Evolutionary conservation across 2,329 filamentous ascomycete genomes (phyloP), one percentile per base, ranked within the genome.

Genomic region (Xylaria sp.): DNA sequence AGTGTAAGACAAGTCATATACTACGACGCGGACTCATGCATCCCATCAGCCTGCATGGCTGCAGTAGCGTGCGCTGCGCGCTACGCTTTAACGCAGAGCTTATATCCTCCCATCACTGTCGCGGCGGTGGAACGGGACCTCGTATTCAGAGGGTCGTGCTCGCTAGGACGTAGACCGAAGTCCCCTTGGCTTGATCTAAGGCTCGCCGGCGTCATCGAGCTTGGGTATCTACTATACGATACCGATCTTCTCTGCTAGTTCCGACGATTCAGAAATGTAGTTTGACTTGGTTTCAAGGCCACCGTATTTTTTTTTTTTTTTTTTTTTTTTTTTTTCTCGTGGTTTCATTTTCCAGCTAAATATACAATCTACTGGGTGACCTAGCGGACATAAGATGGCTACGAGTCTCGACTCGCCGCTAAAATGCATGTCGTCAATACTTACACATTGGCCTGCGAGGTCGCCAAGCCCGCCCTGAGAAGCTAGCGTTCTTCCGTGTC

Each of bases 401-500:
- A 28, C 54, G n/a, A 60, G 63, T 63, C 67, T 66, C 67, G 66
- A 41, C 63, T 51, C n/a, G 52, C 54, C 63, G 66, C 51, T 63
- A 39, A 50, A 10, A 66, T 55, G 57, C 58, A 66, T 37, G 52
- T 52, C 23, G 41, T 37, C 63, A 69, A 69, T 69, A 66, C 20
- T 23, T 50, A 50, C 8, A 7, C 44, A 44, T 28, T 1, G 44
- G 51, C 31, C 52, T 69, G 46, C 58, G 57, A 34, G 34, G 23
- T 20, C 52, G 63, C 63, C 58, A 66, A 63, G 58, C n/a, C 58
- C 20, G 44, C 48, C 12, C 10, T 31, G 25, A 46, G 44, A 18
- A 46, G 7, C n/a, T 56, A 56, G 37, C 55, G 28, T 54, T 6
- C 13, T 8, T 28, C 2, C 12, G 37, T 12, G 52, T 20, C 18